Evolutionary conservation across 75 land plant genomes (phyloP).

Genomic region (Picea glauca): DNA sequence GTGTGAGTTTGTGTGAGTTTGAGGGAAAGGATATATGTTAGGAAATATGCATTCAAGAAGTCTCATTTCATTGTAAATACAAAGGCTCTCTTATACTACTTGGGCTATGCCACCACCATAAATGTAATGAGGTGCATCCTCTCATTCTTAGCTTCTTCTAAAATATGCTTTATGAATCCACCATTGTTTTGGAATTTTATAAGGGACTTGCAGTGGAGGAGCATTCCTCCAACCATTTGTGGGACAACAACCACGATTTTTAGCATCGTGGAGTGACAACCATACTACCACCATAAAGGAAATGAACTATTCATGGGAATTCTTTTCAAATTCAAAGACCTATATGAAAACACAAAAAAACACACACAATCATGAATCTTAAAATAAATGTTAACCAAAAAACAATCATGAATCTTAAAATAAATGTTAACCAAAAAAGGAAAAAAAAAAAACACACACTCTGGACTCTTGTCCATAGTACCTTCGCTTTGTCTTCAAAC

Average conservation of each 20-base stretch:
- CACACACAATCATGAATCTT: background rate
- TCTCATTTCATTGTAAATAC: slow-evolving; percentile 72
- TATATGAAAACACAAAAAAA: background rate
- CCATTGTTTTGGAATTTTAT: slow-evolving; percentile 75
- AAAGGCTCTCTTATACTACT: slow-evolving; percentile 71
- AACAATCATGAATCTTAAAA: too few species aligned
- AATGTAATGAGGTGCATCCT: slow-evolving; percentile 93
- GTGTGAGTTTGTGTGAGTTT: slow-evolving; percentile 71
- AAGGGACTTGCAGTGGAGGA: slow-evolving; percentile 74
- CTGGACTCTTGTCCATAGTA: background rate
- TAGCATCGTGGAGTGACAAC: slow-evolving; percentile 84
- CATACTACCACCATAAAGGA: slow-evolving; percentile 56
- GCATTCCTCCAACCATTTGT: slow-evolving; percentile 90
- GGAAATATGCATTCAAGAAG: slow-evolving; percentile 12
- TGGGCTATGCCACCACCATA: slow-evolving; percentile 80
- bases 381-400: too few species aligned
- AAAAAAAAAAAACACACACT: background rate
- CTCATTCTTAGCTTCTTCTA: slow-evolving; percentile 89
- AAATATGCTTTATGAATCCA: slow-evolving; percentile 77
- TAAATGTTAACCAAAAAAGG: too few species aligned
- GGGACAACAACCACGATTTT: slow-evolving; percentile 92
- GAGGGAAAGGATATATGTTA: slow-evolving; percentile 50
- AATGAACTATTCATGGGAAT: background rate
- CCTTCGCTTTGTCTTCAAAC: background rate
- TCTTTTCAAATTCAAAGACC: background rate